Conservation (phyloP, 1,284 basidiomycete species). For the Apiotrichum domesticum region DNA sequence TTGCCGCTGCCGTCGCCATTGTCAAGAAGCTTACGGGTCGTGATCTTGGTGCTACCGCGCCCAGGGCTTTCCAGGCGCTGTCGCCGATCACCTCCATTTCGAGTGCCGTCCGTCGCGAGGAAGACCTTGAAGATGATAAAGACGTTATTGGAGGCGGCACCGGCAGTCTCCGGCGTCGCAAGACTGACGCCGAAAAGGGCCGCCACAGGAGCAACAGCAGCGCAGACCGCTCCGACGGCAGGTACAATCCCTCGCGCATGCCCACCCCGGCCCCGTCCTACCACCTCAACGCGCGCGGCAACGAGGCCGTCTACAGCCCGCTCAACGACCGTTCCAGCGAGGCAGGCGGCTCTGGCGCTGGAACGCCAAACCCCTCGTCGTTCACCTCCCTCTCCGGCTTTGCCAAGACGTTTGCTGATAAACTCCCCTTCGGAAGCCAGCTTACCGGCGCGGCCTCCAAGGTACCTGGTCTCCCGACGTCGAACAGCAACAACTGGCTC, state of each 20-base stretch:
- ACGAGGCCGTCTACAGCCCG: background rate
- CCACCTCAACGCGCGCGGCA: background rate
- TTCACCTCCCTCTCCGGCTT: background rate
- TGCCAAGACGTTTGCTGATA: background rate
- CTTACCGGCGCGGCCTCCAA: background rate
- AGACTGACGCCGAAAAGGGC: background rate
- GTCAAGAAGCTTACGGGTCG: constrained; percentile 12
- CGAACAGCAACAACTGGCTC: background rate
- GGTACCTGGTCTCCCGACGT: too few relatives aligned
- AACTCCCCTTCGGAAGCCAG: background rate
- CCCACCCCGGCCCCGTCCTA: background rate
- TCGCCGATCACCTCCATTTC: background rate
- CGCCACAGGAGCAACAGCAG: background rate
- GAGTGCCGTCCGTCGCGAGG: background rate
- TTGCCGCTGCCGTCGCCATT: constrained; percentile 7
- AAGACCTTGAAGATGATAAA: background rate
- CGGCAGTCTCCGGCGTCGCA: too few relatives aligned
- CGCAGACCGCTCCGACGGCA: background rate
- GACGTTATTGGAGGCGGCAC: background rate
- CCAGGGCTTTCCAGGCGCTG: background rate
- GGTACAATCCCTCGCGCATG: background rate
- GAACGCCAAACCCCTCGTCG: background rate
- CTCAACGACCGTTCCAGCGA: background rate
- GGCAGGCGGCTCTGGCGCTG: background rate
- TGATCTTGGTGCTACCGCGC: background rate